Percentiles rank a stretch among this genome's conserved stretches.
Conservation (phyloP, 257 asterid species). For the Jacaranda copaia region DNA sequence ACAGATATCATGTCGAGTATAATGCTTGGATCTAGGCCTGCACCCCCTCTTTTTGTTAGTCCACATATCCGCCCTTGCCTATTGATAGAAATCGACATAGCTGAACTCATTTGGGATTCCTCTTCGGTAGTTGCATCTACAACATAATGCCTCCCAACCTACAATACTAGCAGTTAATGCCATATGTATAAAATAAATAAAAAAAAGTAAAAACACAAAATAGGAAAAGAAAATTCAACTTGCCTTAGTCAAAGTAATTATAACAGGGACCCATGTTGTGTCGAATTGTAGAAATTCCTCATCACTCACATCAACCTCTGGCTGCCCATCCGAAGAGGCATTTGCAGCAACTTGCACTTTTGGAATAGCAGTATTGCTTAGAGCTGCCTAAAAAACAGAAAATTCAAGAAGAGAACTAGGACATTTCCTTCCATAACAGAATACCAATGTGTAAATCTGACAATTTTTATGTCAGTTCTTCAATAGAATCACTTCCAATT, state of each 20-base stretch:
- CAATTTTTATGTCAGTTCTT: not conserved
- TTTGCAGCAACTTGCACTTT: slow-evolving; percentile 72
- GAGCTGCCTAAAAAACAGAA: slow-evolving; percentile 67
- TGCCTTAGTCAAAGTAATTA: slow-evolving; percentile 86
- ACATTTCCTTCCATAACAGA: not conserved
- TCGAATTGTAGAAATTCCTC: slow-evolving; percentile 86
- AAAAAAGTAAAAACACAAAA: not conserved
- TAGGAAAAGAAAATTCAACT: slow-evolving; percentile 1
- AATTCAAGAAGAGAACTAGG: slow-evolving; percentile 1
- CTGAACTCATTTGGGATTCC: slow-evolving; percentile 95
- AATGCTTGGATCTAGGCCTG: slow-evolving; percentile 75
- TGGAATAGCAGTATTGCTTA: slow-evolving; percentile 87
- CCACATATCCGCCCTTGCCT: slow-evolving; percentile 81
- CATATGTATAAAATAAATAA: not conserved
- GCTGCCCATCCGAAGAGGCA: slow-evolving; percentile 65
- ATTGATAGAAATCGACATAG: slow-evolving; percentile 77
- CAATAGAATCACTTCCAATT: slow-evolving; percentile 1
- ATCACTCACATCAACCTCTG: slow-evolving; percentile 84
- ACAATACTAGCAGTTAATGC: slow-evolving; percentile 28
- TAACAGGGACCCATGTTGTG: slow-evolving; percentile 76
- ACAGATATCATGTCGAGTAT: slow-evolving; percentile 84
- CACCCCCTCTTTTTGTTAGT: slow-evolving; percentile 83
- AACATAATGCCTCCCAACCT: slow-evolving; percentile 84
- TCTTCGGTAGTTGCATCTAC: slow-evolving; percentile 93
- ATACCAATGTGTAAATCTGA: not conserved